Conservation (phyloP, 768 basidiomycete species). For the Lactifluus hygrophoroides region DNA sequence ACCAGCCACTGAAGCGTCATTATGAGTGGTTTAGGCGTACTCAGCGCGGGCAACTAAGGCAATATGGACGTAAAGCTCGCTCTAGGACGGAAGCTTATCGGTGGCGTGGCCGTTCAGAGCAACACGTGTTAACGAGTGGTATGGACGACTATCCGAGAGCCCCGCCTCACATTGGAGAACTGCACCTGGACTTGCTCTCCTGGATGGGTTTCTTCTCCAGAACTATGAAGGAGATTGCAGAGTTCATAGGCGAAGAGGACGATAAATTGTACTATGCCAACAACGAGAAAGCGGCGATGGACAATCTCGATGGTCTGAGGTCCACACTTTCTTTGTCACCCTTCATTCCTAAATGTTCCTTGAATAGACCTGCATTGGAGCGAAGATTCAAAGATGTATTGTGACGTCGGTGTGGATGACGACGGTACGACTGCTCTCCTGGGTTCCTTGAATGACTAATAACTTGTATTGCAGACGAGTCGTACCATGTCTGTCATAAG, state of each 20-base stretch:
- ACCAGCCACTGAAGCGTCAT: conserved; percentile 76
- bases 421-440: conserved; percentile 47
- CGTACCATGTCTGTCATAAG: conserved; percentile 80
- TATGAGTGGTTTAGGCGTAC: conserved; percentile 96
- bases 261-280: conserved; percentile 69
- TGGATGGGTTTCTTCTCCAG: conserved; percentile 97
- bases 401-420: conserved; percentile 76
- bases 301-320: conserved; percentile 72
- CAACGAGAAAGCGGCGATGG: conserved; percentile 72
- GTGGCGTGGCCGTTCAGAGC: conserved; percentile 84
- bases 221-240: conserved; percentile 88
- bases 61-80: conserved; percentile 75
- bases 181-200: conserved; percentile 87
- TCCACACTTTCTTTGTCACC: not conserved
- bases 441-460: conserved; percentile 2
- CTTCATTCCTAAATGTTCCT: not conserved
- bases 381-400: conserved; percentile 86
- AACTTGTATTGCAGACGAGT: conserved; percentile 57
- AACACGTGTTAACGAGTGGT: conserved; percentile 86
- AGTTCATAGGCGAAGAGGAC: conserved; percentile 78
- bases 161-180: conserved; percentile 80
- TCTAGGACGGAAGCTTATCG: conserved; percentile 88
- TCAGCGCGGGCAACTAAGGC: conserved; percentile 88
- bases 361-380: conserved; percentile 84
- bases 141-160: conserved; percentile 97